Base-by-base conservation (phyloP, 495 filamentous ascomycete species). In the Daldinia caldariorum region DNA sequence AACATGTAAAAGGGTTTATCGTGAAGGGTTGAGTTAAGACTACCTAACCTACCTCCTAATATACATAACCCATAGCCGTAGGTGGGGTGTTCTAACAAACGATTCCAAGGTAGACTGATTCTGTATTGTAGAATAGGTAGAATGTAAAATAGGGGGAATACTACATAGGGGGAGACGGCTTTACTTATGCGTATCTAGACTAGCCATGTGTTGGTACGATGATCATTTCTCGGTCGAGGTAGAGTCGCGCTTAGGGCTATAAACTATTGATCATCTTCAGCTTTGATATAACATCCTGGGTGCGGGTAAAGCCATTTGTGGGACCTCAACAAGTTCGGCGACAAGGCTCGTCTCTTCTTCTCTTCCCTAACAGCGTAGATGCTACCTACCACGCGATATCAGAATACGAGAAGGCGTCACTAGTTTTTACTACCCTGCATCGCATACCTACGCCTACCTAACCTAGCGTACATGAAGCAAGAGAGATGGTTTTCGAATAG, bases 141-240 rank as follows among this genome's bases (percentile, higher is more conserved):
- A 22, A 58, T 38, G 59, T 45, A 14, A 54, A 54, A 35, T 13
- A 16, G 37, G 47, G 43, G 45, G 10, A 22, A 43, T 14, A 47
- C 55, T 61, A 32, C 9, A 41, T 16, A 31, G 43, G 8, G 35
- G 58, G 38, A 61, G 38, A 61, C 43, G 51, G 32, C 57, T 58
- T 18, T 50, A 26, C 47, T 18, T 12, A 59, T 26, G 26, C 26
- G 22, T 51, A 61, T 57, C 49, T 43, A 26, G 26, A 38, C 43
- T 26, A 39, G 58, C 31, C 29, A 57, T 50, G 43, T 50, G 14
- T 39, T 49, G 32, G 34, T 6, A 62, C 39, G 58, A 61, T 61
- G 65, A 67, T 67, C 65, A 41, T 67, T 57, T 41, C 65, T 67
- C n/a, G 39, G 57, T 47, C 49, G 29, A 67, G 64, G 8, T 50